phyloP scores from a whole-genome alignment of 768 basidiomycete genomes.

The Boletus patriciae region DNA sequence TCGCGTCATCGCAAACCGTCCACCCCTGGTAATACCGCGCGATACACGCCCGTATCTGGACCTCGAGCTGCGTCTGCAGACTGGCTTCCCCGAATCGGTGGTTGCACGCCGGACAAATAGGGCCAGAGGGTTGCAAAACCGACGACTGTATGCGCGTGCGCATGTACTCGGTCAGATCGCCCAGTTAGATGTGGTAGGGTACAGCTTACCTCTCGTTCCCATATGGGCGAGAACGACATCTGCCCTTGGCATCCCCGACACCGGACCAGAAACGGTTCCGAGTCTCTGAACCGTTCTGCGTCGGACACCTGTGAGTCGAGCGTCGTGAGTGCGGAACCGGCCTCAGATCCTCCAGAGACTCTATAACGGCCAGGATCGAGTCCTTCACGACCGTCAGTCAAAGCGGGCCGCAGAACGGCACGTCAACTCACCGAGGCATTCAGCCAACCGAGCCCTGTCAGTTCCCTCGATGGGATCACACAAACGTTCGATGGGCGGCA shows the following conservation, averaged over 20 bases:
- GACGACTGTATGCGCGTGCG: conserved; percentile 49
- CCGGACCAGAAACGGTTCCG: conserved; percentile 65
- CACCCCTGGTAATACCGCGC: conserved; percentile 85
- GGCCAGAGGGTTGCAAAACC: conserved; percentile 62
- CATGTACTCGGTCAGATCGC: neutral
- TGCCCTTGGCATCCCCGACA: conserved; percentile 74
- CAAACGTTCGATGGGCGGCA: conserved; percentile 92
- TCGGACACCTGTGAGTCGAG: conserved; percentile 92
- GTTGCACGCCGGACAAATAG: conserved; percentile 69
- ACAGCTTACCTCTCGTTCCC: conserved; percentile 54
- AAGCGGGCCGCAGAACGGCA: neutral
- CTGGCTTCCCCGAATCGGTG: conserved; percentile 54
- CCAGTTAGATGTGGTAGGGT: neutral
- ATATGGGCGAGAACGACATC: conserved; percentile 56
- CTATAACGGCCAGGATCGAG: conserved; percentile 61
- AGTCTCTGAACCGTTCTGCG: conserved; percentile 79
- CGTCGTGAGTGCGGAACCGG: conserved; percentile 61
- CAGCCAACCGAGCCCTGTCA: conserved; percentile 86
- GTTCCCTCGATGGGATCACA: conserved; percentile 98
- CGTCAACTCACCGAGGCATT: conserved; percentile 76
- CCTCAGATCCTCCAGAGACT: conserved; percentile 47
- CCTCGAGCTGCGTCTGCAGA: conserved; percentile 81
- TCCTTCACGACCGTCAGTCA: conserved; percentile 38
- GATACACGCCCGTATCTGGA: conserved; percentile 78
- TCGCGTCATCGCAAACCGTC: conserved; percentile 83